Evolutionary conservation across 148 eudicot genomes (phyloP).

Genomic region (Persicaria maculosa): DNA sequence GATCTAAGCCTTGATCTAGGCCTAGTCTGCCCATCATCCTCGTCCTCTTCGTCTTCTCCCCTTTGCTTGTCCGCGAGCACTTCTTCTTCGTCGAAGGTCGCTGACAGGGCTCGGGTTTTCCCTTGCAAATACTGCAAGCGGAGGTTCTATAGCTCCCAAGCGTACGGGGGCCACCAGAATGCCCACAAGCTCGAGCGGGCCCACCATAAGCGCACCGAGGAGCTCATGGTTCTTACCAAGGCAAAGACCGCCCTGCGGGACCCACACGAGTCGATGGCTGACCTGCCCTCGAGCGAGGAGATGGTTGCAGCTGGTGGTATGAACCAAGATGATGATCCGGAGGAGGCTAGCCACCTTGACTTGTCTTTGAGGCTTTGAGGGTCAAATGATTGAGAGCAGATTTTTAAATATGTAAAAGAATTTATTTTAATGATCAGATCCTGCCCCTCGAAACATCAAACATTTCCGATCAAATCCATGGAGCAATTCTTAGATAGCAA

Average conservation of each 20-base stretch:
- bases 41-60: not conserved
- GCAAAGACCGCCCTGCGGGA: not conserved
- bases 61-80: too few relatives aligned
- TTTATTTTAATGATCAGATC: too few relatives aligned
- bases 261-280: not conserved
- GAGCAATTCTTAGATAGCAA: too few relatives aligned
- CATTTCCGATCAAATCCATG: too few relatives aligned
- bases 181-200: constrained; percentile 9
- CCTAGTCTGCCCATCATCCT: not conserved
- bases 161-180: constrained; percentile 19
- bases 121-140: constrained; percentile 6
- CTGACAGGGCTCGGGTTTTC: not conserved
- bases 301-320: not conserved
- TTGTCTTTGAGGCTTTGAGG: constrained; percentile 1
- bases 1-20: not conserved
- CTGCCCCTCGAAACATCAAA: too few relatives aligned
- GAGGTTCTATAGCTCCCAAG: not conserved
- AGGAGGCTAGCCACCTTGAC: not conserved
- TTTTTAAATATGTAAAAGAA: too few relatives aligned
- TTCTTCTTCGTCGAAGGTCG: not conserved
- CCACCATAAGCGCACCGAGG: constrained; percentile 1
- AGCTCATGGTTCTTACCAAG: not conserved
- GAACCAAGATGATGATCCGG: not conserved
- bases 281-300: not conserved
- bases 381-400: too few relatives aligned